These are phyloP conservation scores for Senna siamea DNA, from an alignment of 306 rosid genomes.

Conservation along the genomic window DNA sequence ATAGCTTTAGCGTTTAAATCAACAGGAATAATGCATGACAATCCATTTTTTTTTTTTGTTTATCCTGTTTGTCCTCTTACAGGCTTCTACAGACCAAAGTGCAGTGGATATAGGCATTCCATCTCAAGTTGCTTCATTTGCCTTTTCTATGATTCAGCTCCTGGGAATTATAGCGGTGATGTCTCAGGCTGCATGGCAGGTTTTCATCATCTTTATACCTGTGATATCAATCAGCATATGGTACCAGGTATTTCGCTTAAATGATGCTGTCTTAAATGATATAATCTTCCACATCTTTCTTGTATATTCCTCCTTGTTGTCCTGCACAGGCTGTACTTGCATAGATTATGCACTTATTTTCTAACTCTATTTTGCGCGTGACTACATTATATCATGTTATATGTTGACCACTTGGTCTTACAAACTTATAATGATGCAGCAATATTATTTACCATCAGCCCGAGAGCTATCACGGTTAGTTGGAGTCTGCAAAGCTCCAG, in stretches of 20 bases:
- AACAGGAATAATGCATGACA: background rate
- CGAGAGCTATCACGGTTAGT: slow-evolving; percentile 65
- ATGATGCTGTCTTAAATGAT: slow-evolving; percentile 10
- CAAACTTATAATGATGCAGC: slow-evolving; percentile 20
- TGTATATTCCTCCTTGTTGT: too few species aligned
- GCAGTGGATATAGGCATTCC: slow-evolving; percentile 48
- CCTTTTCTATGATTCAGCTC: slow-evolving; percentile 50
- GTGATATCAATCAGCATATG: slow-evolving; percentile 63
- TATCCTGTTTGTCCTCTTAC: background rate
- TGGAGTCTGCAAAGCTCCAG: slow-evolving; percentile 77
- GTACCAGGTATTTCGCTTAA: slow-evolving; percentile 66
- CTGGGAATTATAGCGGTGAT: slow-evolving; percentile 63
- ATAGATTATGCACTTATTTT: too few species aligned
- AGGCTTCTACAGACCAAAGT: slow-evolving; percentile 69
- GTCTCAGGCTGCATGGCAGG: slow-evolving; percentile 69
- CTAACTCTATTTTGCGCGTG: too few species aligned
- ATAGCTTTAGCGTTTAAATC: background rate
- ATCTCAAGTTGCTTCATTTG: slow-evolving; percentile 34
- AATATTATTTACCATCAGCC: slow-evolving; percentile 46
- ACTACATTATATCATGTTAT: slow-evolving; percentile 22
- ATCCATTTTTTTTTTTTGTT: background rate
- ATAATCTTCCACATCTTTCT: background rate
- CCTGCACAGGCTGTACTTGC: too few species aligned
- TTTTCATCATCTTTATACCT: slow-evolving; percentile 64
- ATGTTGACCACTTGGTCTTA: slow-evolving; percentile 5